Conservation (phyloP, 2,329 filamentous ascomycete genomes). For the Aureobasidium subglaciale region DNA sequence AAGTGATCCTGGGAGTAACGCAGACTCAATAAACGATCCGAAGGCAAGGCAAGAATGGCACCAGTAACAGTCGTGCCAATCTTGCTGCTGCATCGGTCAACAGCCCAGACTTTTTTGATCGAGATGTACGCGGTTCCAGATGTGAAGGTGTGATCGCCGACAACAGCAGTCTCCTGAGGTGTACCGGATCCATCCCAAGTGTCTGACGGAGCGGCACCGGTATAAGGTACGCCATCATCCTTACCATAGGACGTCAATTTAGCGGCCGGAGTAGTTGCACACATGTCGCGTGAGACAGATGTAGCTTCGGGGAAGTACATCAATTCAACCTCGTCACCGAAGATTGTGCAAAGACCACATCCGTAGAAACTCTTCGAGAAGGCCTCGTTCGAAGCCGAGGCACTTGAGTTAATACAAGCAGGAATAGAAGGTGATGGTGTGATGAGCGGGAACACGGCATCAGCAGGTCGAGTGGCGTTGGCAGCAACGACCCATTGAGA, state of each 20-base stretch:
- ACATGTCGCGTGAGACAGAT: slow-evolving; percentile 24
- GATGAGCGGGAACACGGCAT: slow-evolving; percentile 8
- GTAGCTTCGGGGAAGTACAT: slow-evolving; percentile 25
- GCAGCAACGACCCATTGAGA: slow-evolving; percentile 14
- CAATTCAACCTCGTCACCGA: slow-evolving; percentile 25
- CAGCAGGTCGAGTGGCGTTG: slow-evolving; percentile 4
- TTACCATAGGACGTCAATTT: slow-evolving; percentile 22
- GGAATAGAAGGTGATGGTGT: slow-evolving; percentile 22
- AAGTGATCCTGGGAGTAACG: slow-evolving; percentile 26
- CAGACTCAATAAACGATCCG: slow-evolving; percentile 24
- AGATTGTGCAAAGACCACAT: slow-evolving; percentile 28
- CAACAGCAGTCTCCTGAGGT: slow-evolving; percentile 17
- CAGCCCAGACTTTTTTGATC: slow-evolving; percentile 23
- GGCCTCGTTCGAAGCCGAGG: slow-evolving; percentile 14
- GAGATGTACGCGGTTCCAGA: slow-evolving; percentile 27
- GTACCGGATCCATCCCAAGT: slow-evolving; percentile 1
- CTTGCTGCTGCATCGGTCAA: slow-evolving; percentile 21
- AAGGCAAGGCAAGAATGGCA: slow-evolving; percentile 25
- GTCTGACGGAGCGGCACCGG: slow-evolving; percentile 21
- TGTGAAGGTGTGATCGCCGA: slow-evolving; percentile 24
- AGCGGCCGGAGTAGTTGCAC: slow-evolving; percentile 23
- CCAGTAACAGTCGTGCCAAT: slow-evolving; percentile 20
- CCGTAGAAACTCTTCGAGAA: slow-evolving; percentile 20
- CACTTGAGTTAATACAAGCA: slow-evolving; percentile 20
- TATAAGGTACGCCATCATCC: slow-evolving; percentile 21